Evolutionary conservation across 345 rosid genomes (phyloP), one percentile per base, ranked within the genome.

Genomic region (Linum usitatissimum): DNA sequence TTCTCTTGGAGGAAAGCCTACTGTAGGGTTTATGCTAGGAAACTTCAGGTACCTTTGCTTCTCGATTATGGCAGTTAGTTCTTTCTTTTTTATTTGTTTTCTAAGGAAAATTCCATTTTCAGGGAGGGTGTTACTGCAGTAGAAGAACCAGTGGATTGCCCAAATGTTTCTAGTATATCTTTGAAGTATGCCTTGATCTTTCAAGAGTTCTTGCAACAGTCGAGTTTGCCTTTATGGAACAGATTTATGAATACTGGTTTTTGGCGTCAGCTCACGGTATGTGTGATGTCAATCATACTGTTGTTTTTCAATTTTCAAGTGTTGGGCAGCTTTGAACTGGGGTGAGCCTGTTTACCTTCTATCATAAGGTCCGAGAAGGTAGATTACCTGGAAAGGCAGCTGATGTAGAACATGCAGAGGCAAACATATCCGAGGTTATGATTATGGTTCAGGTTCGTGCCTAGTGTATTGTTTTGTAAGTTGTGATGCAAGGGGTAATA

Each of bases 111-210:
- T 56, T 31, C 60, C 48, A 57, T 64, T 70, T 76, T 31, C 78
- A 90, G 99, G 73, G 94, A 84, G 70, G 96, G 99, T 40, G 94
- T 93, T 62, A 93, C 99, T 58, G 99, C 97, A 72, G 94, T 93
- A 1, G 94, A 82, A 80, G 96, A 84, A 71, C 94, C 99, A 62
- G 67, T 71, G 64, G 79, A 83, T 76, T 93, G 99, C 73, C 97
- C 94, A 64, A 93, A 93, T 75, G 90, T 93, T 67, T 90, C 97
- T 6, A 71, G 64, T 68, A 72, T 90, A 71, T 85, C 96, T 55
- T 68, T 75, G 81, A 82, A 75, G 63, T 90, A 84, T 64, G 91
- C 97, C 61, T 76, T 75, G n/a, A 75, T 90, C 56, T 86, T 93
- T 69, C 96, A 93, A 79, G 84, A 73, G 58, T 86, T 83, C 73